Evolutionary conservation across 2,329 filamentous ascomycete species (phyloP).

Genomic region (Pyrenophora graminea): DNA sequence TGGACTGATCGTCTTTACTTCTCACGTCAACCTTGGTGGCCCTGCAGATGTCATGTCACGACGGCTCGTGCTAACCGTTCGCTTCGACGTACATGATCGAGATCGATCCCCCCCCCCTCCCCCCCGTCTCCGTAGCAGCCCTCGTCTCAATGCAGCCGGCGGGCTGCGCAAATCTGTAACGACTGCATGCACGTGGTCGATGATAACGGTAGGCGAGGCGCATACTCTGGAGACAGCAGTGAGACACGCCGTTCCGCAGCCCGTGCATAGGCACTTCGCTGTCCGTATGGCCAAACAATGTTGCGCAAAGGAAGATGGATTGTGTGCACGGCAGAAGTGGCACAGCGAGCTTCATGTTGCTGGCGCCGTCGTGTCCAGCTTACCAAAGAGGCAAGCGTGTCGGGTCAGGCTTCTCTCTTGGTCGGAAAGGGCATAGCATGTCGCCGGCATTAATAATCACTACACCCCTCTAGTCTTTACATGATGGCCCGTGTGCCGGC

Average conservation of each 20-base stretch:
- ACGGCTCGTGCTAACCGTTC: conserved; percentile 20
- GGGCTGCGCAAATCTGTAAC: conserved; percentile 4
- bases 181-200: conserved; percentile 20
- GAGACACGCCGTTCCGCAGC: conserved; percentile 4
- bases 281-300: conserved; percentile 16
- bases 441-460: conserved; percentile 21
- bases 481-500: neutral
- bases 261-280: conserved; percentile 13
- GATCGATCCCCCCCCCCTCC: neutral
- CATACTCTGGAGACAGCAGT: neutral
- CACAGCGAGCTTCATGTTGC: neutral
- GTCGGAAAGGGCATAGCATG: conserved; percentile 7
- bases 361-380: conserved; percentile 12
- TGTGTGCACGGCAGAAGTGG: conserved; percentile 11
- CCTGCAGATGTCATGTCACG: conserved; percentile 26
- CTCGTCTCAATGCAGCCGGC: conserved; percentile 1
- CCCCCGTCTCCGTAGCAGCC: neutral
- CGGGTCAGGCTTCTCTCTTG: conserved; percentile 1
- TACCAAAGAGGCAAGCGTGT: conserved; percentile 16
- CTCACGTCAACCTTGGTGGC: conserved; percentile 4
- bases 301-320: conserved; percentile 17
- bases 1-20: conserved; percentile 16
- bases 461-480: conserved; percentile 2
- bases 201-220: conserved; percentile 13
- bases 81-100: conserved; percentile 9